Conservation (phyloP, 129 eudicot species). For the Ambrosia artemisiifolia region DNA sequence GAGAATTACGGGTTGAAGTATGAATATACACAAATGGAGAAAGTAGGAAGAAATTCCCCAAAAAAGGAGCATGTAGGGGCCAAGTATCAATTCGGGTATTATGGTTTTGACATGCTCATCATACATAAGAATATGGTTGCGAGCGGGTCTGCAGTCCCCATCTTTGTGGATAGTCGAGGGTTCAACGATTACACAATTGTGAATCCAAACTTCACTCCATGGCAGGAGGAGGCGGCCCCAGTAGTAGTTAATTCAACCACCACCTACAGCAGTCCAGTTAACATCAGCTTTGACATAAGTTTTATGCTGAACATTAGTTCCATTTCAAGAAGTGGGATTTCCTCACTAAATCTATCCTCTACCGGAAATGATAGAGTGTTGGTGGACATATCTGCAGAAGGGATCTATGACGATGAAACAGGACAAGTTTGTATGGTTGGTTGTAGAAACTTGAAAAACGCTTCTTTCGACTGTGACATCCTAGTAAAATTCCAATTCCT, state of each 20-base stretch:
- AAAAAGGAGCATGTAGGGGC: slow-evolving; percentile 20
- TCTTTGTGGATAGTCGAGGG: slow-evolving; percentile 36
- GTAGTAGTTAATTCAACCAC: background rate
- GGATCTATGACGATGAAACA: slow-evolving; percentile 52
- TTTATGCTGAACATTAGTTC: slow-evolving; percentile 2
- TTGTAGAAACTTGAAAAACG: slow-evolving; percentile 38
- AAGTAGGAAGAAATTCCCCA: slow-evolving; percentile 35
- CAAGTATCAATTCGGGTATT: slow-evolving; percentile 36
- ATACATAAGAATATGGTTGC: slow-evolving; percentile 25
- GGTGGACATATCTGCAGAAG: slow-evolving; percentile 60
- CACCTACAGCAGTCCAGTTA: slow-evolving; percentile 18
- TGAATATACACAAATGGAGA: slow-evolving; percentile 49
- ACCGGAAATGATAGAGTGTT: background rate
- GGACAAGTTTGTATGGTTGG: slow-evolving; percentile 73
- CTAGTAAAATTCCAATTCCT: slow-evolving; percentile 49
- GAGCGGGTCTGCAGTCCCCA: slow-evolving; percentile 49
- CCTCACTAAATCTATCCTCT: slow-evolving; percentile 24
- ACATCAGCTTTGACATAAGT: slow-evolving; percentile 46
- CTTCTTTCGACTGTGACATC: slow-evolving; percentile 60
- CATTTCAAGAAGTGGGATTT: slow-evolving; percentile 11
- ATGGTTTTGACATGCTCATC: slow-evolving; percentile 40
- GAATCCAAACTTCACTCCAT: background rate
- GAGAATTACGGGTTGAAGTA: slow-evolving; percentile 37
- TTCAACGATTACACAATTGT: background rate
- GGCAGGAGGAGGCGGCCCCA: background rate